Conservation (phyloP, 129 eudicot genomes). For the Arctium lappa region DNA sequence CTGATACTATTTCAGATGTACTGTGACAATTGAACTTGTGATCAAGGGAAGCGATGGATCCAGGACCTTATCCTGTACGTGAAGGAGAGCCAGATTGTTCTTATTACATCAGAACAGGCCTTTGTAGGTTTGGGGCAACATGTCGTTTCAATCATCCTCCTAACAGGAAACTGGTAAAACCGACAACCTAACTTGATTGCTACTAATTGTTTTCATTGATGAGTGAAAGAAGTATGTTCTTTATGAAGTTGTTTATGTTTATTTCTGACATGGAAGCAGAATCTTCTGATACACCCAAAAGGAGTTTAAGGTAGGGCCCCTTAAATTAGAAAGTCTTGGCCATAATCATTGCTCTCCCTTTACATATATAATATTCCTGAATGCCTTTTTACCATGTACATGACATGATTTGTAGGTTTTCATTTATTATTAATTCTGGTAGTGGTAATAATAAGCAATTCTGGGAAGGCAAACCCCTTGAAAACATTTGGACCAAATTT, state of each 20-base stretch:
- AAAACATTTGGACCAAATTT: not conserved
- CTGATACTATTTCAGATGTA: conserved; percentile 47
- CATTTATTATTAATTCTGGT: not conserved
- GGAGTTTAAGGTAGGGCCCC: not conserved
- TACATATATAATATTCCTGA: not conserved
- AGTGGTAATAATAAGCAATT: not conserved
- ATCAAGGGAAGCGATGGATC: conserved; percentile 64
- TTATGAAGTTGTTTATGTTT: conserved; percentile 6
- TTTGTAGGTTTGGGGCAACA: conserved; percentile 83
- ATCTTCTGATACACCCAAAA: not conserved
- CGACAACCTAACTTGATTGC: not conserved
- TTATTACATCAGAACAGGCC: conserved; percentile 90
- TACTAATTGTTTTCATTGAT: not conserved
- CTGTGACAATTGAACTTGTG: conserved; percentile 58
- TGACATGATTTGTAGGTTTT: not conserved
- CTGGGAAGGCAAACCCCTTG: not conserved
- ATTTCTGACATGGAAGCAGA: not conserved
- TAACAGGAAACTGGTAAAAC: conserved; percentile 74
- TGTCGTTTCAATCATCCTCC: conserved; percentile 97
- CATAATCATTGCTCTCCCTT: not conserved
- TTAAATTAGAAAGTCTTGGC: not conserved
- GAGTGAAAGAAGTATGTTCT: not conserved
- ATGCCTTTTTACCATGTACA: not conserved
- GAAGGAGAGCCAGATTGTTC: conserved; percentile 97
- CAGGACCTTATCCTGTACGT: conserved; percentile 82